These are phyloP conservation scores for Phytopythium boreale DNA, from an alignment of 352 stramenopile genomes.

Conservation along the genomic window DNA sequence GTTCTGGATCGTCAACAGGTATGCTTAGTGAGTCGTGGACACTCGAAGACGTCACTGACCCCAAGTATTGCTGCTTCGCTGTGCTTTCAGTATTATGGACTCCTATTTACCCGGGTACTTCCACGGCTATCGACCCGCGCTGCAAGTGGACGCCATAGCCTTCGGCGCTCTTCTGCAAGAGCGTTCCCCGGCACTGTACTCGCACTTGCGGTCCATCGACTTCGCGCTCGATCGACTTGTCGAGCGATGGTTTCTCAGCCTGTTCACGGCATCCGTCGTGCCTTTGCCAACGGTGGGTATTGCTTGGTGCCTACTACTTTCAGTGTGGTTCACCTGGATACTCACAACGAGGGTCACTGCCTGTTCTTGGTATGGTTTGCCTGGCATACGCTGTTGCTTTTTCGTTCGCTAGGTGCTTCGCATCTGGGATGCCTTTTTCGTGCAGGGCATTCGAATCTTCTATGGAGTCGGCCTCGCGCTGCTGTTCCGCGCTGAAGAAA, in stretches of 20 bases:
- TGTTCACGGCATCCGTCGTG: conserved; percentile 67
- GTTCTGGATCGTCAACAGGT: conserved; percentile 86
- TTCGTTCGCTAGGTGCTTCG: conserved; percentile 42
- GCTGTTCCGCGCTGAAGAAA: conserved; percentile 65
- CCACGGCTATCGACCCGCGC: conserved; percentile 63
- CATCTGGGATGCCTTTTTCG: conserved; percentile 81
- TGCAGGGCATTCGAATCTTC: conserved; percentile 62
- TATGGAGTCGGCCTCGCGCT: conserved; percentile 68
- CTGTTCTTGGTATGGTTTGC: not conserved
- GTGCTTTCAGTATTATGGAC: conserved; percentile 47
- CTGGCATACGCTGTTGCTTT: not conserved
- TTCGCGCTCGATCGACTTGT: conserved; percentile 56
- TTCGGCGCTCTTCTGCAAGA: conserved; percentile 56
- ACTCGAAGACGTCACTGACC: not conserved
- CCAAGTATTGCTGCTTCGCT: not conserved
- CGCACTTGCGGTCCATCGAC: conserved; percentile 44
- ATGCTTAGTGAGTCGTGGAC: not conserved
- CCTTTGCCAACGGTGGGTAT: conserved; percentile 60
- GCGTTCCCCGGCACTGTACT: conserved; percentile 43
- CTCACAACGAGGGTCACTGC: not conserved
- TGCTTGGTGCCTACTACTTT: not conserved
- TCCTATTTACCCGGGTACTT: conserved; percentile 73
- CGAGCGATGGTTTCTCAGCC: conserved; percentile 72
- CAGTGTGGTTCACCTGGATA: no score
- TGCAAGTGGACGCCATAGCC: conserved; percentile 64